Base-by-base conservation (phyloP, 805 yeast species). In the Metschnikowia aberdeeniae region DNA sequence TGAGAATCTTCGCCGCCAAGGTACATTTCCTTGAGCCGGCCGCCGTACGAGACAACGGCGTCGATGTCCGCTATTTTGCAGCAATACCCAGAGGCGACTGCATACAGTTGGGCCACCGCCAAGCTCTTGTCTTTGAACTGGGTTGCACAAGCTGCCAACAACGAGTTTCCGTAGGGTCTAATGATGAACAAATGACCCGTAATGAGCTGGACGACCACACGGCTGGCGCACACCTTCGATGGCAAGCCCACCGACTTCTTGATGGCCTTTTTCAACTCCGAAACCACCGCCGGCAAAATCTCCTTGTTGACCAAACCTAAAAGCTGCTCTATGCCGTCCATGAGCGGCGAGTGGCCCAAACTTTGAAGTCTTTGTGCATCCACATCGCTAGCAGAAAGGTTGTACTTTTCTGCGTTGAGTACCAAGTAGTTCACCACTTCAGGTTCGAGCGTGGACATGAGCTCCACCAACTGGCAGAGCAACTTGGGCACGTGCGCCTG, bases 391-490 rank as follows among this genome's bases (percentile, higher is more conserved):
- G 81, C 69, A 42, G 80, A 81, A 47, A 89, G 60, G 35, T 89
- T 89, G 60, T 85, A 89, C 61, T 89, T 92, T 47, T 81, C 90
- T 1, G 97, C 96, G 64, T 93, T 90, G 49, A 92, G 69, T 0
- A 93, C 81, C 46, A 92, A 65, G 56, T 89, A 92, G 58, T 93
- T 92, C 50, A 88, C 76, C 2, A 86, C 80, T 59, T 90, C 96
- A 0, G 98, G 98, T 58, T 93, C 99, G 34, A 92, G 72, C 0
- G 93, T 83, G 0, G 97, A 87, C 80, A 92, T 80, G 47, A 89
- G 67, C 6, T 75, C 64, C 5, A 86, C 71, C 57, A 93, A 75
- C 41, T 87, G 87, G 34, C 80, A 83, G 5, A 89, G 68, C 40
- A 93, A 72, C 5, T 69, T 70, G 0, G 93, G 84, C 31, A 86